Percentiles rank a stretch among this genome's conserved stretches.
phyloP scores from a whole-genome alignment of 768 basidiomycete species.

The Bullera alba region DNA sequence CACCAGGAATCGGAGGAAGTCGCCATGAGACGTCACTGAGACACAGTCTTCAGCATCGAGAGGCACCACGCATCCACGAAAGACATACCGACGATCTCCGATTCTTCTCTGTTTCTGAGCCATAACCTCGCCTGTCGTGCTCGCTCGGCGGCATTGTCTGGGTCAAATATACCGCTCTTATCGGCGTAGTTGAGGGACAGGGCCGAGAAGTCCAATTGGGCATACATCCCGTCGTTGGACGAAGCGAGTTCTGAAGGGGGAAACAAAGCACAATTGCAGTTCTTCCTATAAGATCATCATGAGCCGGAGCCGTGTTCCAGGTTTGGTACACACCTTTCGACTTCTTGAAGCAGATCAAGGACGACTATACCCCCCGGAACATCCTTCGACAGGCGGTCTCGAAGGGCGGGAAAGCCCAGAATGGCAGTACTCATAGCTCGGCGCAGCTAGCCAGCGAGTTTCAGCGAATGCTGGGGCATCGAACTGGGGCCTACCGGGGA shows the following conservation, averaged over 20 bases:
- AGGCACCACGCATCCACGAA: too few relatives aligned
- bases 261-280: slow-evolving; percentile 25
- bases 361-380: slow-evolving; percentile 34
- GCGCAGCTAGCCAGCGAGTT: slow-evolving; percentile 9
- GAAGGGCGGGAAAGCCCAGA: slow-evolving; percentile 26
- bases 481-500: slow-evolving; percentile 22
- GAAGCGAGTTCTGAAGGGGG: slow-evolving; percentile 16
- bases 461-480: background rate
- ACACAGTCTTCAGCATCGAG: too few relatives aligned
- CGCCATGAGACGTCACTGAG: too few relatives aligned
- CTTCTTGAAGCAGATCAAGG: slow-evolving; percentile 41
- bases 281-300: slow-evolving; percentile 1
- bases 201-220: slow-evolving; percentile 32
- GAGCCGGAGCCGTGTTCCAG: background rate
- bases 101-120: slow-evolving; percentile 37
- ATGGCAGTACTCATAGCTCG: slow-evolving; percentile 41
- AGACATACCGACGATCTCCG: slow-evolving; percentile 15
- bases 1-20: too few relatives aligned
- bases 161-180: slow-evolving; percentile 38
- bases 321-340: slow-evolving; percentile 22
- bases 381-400: slow-evolving; percentile 21
- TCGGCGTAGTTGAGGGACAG: slow-evolving; percentile 33
- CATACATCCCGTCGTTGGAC: slow-evolving; percentile 31
- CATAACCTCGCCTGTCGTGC: slow-evolving; percentile 35
- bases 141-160: slow-evolving; percentile 12